phyloP scores from a whole-genome alignment of 345 rosid species.

The Brassica nigra region DNA sequence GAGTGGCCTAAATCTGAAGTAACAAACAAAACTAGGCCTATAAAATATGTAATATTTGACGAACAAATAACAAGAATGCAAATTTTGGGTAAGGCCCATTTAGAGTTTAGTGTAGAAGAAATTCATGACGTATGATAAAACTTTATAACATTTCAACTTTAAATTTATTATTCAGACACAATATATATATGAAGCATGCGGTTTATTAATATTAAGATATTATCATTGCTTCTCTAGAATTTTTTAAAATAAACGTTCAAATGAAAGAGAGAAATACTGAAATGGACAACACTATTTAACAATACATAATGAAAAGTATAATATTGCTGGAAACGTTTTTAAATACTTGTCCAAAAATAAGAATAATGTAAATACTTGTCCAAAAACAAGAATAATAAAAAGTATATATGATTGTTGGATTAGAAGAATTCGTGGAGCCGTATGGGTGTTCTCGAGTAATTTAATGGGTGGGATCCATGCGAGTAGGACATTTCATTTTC shows the following conservation, averaged over 20 bases:
- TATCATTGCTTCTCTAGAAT: background rate
- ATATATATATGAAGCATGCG: background rate
- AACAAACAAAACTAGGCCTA: background rate
- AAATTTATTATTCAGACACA: background rate
- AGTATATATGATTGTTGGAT: background rate
- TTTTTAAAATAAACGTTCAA: background rate
- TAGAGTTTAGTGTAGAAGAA: background rate
- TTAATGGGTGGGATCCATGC: conserved; percentile 17
- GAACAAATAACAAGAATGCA: background rate
- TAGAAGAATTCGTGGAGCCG: background rate
- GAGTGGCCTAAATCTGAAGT: background rate
- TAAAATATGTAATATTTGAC: background rate
- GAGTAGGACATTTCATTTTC: background rate
- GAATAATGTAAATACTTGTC: background rate
- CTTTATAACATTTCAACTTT: background rate
- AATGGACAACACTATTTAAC: background rate
- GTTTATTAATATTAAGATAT: background rate
- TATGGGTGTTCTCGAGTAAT: background rate
- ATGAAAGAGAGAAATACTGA: background rate
- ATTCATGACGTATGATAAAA: background rate
- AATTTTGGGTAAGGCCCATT: background rate
- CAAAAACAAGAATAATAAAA: background rate
- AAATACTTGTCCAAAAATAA: background rate
- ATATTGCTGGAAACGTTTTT: background rate
- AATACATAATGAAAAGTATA: background rate